Percentiles rank a stretch among this genome's conserved stretches.
Conservation (phyloP, 2,329 filamentous ascomycete species). For the Nothopassalora personata region DNA sequence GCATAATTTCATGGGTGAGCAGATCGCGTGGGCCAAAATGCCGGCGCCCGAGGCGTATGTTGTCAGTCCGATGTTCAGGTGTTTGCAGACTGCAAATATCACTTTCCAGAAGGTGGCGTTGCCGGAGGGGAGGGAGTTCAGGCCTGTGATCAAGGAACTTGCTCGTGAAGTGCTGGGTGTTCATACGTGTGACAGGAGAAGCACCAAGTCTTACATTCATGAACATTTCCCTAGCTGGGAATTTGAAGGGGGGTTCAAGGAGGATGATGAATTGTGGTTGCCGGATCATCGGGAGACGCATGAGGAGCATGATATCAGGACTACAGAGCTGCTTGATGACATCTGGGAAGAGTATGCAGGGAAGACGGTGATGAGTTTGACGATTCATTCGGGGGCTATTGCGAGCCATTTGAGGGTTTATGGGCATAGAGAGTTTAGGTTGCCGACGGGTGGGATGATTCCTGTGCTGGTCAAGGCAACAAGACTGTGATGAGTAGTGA, state of each 20-base stretch:
- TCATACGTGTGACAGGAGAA: slow-evolving; percentile 63
- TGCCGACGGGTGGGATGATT: slow-evolving; percentile 49
- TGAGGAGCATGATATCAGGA: slow-evolving; percentile 19
- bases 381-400: slow-evolving; percentile 56
- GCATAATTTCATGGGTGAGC: slow-evolving; percentile 54
- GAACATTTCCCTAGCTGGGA: slow-evolving; percentile 48
- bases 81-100: slow-evolving; percentile 56
- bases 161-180: slow-evolving; percentile 62
- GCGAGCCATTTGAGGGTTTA: slow-evolving; percentile 45
- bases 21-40: slow-evolving; percentile 51
- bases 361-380: slow-evolving; percentile 49
- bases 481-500: not conserved
- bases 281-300: slow-evolving; percentile 21
- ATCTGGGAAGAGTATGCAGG: slow-evolving; percentile 45
- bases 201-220: slow-evolving; percentile 50
- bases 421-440: slow-evolving; percentile 43
- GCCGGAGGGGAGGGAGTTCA: slow-evolving; percentile 49
- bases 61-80: slow-evolving; percentile 58
- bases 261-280: slow-evolving; percentile 51
- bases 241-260: slow-evolving; percentile 58
- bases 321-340: slow-evolving; percentile 44
- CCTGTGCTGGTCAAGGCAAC: slow-evolving; percentile 46
- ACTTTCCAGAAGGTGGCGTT: slow-evolving; percentile 55
- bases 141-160: slow-evolving; percentile 56
- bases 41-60: slow-evolving; percentile 61